Percentiles rank a stretch among this genome's conserved stretches.
Evolutionary conservation across 2,329 filamentous ascomycete genomes (phyloP).

Genomic region (Simplicillium sp.): DNA sequence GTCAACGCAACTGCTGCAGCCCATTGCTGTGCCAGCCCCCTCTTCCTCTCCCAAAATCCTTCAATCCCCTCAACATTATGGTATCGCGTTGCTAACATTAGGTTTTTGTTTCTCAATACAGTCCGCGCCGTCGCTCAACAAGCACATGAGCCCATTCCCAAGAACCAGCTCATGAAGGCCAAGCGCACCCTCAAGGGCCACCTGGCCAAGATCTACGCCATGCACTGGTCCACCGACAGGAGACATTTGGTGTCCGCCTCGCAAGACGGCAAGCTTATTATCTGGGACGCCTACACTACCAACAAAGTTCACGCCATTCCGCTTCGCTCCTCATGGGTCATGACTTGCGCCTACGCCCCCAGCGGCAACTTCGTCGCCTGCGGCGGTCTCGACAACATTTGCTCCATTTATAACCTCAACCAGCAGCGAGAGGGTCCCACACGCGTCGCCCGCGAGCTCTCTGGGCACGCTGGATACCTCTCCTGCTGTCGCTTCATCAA

Average conservation of each 20-base stretch:
- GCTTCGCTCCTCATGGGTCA: constrained; percentile 96
- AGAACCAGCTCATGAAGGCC: constrained; percentile 90
- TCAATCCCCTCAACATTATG: background rate
- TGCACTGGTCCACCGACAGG: constrained; percentile 99
- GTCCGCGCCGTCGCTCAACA: constrained; percentile 88
- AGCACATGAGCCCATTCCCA: constrained; percentile 84
- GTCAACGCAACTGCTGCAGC: constrained; percentile 1
- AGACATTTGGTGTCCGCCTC: constrained; percentile 95
- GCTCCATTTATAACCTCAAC: constrained; percentile 98
- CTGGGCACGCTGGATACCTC: constrained; percentile 92
- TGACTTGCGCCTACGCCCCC: constrained; percentile 98
- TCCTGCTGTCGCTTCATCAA: constrained; percentile 99
- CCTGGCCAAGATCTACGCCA: constrained; percentile 98
- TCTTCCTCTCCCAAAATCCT: background rate
- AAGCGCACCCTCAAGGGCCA: constrained; percentile 96
- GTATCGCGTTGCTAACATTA: background rate
- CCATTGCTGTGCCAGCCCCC: constrained; percentile 9
- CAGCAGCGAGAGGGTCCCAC: constrained; percentile 92
- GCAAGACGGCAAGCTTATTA: constrained; percentile 98
- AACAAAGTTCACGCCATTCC: constrained; percentile 99
- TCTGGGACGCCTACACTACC: constrained; percentile 99
- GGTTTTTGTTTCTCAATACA: constrained; percentile 24
- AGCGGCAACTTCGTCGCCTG: constrained; percentile 98
- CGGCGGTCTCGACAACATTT: constrained; percentile 98
- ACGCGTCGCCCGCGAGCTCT: constrained; percentile 88